These are phyloP conservation scores for Nicotiana obtusifolia DNA, from an alignment of 257 asterid species.

Conservation along the genomic window DNA sequence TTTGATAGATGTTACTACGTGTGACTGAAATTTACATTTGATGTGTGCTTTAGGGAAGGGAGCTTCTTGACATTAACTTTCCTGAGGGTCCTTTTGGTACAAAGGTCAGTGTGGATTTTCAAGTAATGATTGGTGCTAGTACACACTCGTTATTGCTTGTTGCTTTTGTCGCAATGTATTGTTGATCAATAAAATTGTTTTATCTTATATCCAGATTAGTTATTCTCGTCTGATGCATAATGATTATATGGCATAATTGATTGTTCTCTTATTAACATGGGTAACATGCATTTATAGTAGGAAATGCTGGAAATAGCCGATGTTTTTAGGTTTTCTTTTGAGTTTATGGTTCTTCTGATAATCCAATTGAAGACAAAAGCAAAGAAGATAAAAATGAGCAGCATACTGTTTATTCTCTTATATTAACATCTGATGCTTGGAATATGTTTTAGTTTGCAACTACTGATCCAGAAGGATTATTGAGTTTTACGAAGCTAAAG, in stretches of 20 bases:
- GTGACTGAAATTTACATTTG: background rate
- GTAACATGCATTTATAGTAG: background rate
- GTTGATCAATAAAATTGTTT: background rate
- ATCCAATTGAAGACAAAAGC: background rate
- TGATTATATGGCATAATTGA: background rate
- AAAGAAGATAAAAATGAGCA: background rate
- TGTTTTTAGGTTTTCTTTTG: background rate
- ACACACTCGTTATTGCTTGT: background rate
- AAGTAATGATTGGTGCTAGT: background rate
- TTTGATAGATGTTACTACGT: background rate
- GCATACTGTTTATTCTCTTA: background rate
- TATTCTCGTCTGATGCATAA: conserved; percentile 1
- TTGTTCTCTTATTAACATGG: background rate
- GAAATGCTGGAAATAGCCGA: background rate
- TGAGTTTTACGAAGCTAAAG: background rate
- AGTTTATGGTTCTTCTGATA: background rate
- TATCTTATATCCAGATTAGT: background rate
- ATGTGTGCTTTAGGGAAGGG: conserved; percentile 45
- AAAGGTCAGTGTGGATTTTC: conserved; percentile 46
- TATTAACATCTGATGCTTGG: background rate
- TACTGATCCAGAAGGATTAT: background rate
- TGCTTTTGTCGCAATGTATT: background rate
- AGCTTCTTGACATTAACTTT: conserved; percentile 50
- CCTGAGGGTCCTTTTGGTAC: conserved; percentile 92
- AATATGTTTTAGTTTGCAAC: background rate